Evolutionary conservation across 139 green algal species (phyloP).

Genomic region (Tetratostichococcus sp.): DNA sequence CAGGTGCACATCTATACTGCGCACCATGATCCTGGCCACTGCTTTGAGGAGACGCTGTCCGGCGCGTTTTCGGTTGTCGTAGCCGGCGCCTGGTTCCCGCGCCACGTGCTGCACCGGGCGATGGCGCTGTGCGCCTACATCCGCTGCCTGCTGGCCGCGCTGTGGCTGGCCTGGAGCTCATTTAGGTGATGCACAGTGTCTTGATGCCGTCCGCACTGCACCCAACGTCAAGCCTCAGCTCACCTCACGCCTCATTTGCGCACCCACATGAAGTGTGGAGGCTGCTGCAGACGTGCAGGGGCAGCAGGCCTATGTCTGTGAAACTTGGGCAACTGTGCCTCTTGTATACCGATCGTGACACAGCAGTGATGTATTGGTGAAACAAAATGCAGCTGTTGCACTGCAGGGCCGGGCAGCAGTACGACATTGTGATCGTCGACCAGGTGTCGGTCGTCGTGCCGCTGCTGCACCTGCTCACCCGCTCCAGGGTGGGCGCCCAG

Average conservation of each 20-base stretch:
- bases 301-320: no score
- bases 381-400: not conserved
- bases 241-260: no score
- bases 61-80: constrained; percentile 75
- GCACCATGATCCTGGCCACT: constrained; percentile 74
- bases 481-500: constrained; percentile 13
- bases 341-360: not conserved
- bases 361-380: not conserved
- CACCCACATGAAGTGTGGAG: no score
- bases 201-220: no score
- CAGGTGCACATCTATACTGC: constrained; percentile 90
- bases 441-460: constrained; percentile 77
- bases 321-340: not conserved
- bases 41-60: constrained; percentile 85
- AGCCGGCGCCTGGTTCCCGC: constrained; percentile 82
- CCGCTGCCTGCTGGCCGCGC: constrained; percentile 68
- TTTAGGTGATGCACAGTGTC: no score
- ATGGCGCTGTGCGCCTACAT: constrained; percentile 85
- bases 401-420: constrained; percentile 26
- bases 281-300: no score
- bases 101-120: constrained; percentile 54
- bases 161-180: constrained; percentile 56
- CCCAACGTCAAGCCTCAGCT: no score
- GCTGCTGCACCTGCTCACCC: constrained; percentile 63
- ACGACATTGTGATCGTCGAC: constrained; percentile 84